phyloP scores from a whole-genome alignment of 225 moss, liverwort and hornwort species.

The Sphagnum tenellum region DNA sequence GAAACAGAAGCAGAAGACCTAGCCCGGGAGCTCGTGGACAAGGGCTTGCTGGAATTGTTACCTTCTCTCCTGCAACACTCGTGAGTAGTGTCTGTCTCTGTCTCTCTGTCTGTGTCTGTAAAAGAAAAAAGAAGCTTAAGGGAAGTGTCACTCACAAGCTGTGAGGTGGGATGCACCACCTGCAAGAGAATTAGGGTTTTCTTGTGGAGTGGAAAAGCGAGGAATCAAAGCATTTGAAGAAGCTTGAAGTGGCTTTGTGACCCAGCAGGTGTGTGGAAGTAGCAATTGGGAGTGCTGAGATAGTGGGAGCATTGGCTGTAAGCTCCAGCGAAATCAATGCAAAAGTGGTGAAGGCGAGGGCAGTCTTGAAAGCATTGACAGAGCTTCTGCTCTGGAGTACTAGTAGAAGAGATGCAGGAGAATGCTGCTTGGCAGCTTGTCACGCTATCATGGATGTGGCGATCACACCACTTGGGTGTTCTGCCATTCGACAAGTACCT shows the following conservation, averaged over 20 bases:
- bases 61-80: slow-evolving; percentile 15
- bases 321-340: slow-evolving; percentile 37
- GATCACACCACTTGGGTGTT: slow-evolving; percentile 34
- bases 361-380: slow-evolving; percentile 30
- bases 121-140: background rate
- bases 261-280: slow-evolving; percentile 30
- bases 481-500: slow-evolving; percentile 27
- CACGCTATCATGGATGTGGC: slow-evolving; percentile 51
- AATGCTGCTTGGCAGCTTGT: slow-evolving; percentile 21
- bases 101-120: background rate
- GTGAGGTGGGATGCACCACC: background rate
- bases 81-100: slow-evolving; percentile 8
- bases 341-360: slow-evolving; percentile 27
- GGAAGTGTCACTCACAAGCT: background rate
- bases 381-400: slow-evolving; percentile 13
- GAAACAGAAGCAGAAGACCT: slow-evolving; percentile 3
- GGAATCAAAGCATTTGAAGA: too few species aligned
- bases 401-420: slow-evolving; percentile 14
- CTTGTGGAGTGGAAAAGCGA: too few species aligned
- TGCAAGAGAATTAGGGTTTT: too few species aligned
- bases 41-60: slow-evolving; percentile 14
- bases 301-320: slow-evolving; percentile 46
- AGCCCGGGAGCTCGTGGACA: slow-evolving; percentile 9
- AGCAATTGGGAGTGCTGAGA: slow-evolving; percentile 29
- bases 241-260: too few species aligned